These are phyloP conservation scores for Populus tomentosa DNA, from an alignment of 441 rosid species.

Conservation along the genomic window DNA sequence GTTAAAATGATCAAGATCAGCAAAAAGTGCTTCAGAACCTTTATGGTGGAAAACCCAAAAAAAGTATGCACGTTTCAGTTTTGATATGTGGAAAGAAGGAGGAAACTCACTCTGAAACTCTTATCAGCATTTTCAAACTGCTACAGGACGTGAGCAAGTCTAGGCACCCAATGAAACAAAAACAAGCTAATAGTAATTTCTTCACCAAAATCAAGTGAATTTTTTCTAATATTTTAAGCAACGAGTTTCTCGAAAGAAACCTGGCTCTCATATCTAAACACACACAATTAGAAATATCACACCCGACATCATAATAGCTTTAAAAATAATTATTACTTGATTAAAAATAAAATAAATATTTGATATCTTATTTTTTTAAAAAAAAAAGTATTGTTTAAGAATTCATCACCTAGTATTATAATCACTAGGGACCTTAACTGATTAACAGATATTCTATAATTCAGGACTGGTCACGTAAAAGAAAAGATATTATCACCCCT, in stretches of 20 bases:
- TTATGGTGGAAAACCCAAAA: slow-evolving; percentile 7
- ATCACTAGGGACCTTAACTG: too few species aligned
- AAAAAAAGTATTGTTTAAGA: too few species aligned
- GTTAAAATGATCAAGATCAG: slow-evolving; percentile 74
- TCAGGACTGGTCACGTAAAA: too few species aligned
- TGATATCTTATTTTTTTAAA: too few species aligned
- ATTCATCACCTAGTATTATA: too few species aligned
- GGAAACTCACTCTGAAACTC: background rate
- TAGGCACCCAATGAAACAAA: background rate
- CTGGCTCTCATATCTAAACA: background rate
- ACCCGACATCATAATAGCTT: too few species aligned
- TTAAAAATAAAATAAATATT: too few species aligned
- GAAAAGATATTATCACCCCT: too few species aligned
- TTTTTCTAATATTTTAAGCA: background rate
- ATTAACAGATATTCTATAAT: too few species aligned
- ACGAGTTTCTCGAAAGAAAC: background rate
- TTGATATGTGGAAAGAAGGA: background rate
- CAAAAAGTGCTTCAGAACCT: slow-evolving; percentile 74
- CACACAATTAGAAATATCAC: too few species aligned
- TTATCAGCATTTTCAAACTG: background rate
- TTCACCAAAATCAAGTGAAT: background rate
- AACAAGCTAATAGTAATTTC: background rate
- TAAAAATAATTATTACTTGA: too few species aligned
- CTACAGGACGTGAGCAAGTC: background rate
- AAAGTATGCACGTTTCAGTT: background rate